Evolutionary conservation across 2,329 filamentous ascomycete species (phyloP).

Genomic region (Tetracladium maxilliforme): DNA sequence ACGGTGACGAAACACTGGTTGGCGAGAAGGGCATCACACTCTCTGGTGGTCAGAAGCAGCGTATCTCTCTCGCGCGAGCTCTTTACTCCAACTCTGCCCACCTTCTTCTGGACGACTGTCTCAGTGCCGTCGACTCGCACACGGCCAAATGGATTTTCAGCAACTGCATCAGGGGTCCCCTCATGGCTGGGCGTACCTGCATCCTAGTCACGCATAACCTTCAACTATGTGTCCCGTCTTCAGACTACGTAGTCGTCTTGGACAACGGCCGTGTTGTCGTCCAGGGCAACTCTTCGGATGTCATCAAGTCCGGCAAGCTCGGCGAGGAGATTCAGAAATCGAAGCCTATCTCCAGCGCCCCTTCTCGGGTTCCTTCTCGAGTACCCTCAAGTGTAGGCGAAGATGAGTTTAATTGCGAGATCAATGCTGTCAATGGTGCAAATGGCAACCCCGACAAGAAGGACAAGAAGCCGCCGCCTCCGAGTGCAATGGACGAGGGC

Average conservation of each 20-base stretch:
- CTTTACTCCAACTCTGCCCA: conserved; percentile 93
- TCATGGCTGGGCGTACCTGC: conserved; percentile 83
- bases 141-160: conserved; percentile 97
- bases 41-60: conserved; percentile 93
- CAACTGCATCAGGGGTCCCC: conserved; percentile 74
- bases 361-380: conserved; percentile 64
- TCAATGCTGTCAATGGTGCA: conserved; percentile 29
- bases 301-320: conserved; percentile 77
- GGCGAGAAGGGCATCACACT: conserved; percentile 96
- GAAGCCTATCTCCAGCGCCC: conserved; percentile 49
- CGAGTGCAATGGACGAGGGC: conserved; percentile 50
- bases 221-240: conserved; percentile 67
- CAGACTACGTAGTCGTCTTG: conserved; percentile 69
- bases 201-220: conserved; percentile 94
- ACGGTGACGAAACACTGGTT: conserved; percentile 83
- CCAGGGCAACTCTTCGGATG: conserved; percentile 63
- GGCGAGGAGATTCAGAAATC: conserved; percentile 76
- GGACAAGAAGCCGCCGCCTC: conserved; percentile 22
- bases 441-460: conserved; percentile 29
- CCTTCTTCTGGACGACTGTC: conserved; percentile 81
- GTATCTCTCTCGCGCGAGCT: conserved; percentile 89
- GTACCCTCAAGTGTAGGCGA: conserved; percentile 63
- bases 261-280: conserved; percentile 70
- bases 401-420: conserved; percentile 34
- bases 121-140: conserved; percentile 94